phyloP scores from a whole-genome alignment of 192 early-diverging fungal genomes.

The Coemansia erecta region DNA sequence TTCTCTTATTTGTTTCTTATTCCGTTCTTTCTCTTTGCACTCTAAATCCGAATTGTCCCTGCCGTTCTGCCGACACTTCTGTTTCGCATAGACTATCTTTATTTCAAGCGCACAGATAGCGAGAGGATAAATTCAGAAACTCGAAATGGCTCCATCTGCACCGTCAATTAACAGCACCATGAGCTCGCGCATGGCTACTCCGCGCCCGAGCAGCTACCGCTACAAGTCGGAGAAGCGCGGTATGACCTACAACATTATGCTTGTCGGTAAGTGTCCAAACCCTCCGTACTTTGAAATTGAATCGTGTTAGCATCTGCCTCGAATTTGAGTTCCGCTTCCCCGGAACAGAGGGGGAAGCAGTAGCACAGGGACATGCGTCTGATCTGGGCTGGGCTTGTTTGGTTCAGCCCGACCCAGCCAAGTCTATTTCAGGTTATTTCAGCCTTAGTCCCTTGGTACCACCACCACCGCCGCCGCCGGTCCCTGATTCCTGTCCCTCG shows the following conservation, averaged over 20 bases:
- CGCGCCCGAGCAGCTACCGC: conserved; percentile 60
- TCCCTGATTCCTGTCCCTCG: too few species aligned
- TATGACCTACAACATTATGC: conserved; percentile 97
- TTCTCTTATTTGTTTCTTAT: conserved; percentile 6
- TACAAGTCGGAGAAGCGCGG: conserved; percentile 96
- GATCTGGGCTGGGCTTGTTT: too few species aligned
- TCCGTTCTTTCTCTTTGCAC: conserved; percentile 2
- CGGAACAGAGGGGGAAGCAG: too few species aligned
- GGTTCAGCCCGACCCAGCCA: too few species aligned
- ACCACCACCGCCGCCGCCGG: too few species aligned
- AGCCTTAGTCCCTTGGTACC: too few species aligned
- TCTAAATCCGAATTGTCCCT: neutral
- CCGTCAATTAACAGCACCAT: conserved; percentile 51
- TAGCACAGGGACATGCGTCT: too few species aligned
- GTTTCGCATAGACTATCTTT: too few species aligned
- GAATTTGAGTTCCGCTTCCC: too few species aligned
- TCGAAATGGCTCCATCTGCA: conserved; percentile 50
- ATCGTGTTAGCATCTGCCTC: too few species aligned
- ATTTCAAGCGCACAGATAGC: neutral
- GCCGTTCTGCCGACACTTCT: conserved; percentile 8
- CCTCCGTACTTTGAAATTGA: neutral
- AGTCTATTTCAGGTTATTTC: too few species aligned
- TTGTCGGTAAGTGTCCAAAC: conserved; percentile 71
- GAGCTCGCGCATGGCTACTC: conserved; percentile 47
- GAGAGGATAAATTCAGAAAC: too few species aligned